phyloP scores from a whole-genome alignment of 1,139 yeast genomes.

The Yamadazyma songkhlaensis region DNA sequence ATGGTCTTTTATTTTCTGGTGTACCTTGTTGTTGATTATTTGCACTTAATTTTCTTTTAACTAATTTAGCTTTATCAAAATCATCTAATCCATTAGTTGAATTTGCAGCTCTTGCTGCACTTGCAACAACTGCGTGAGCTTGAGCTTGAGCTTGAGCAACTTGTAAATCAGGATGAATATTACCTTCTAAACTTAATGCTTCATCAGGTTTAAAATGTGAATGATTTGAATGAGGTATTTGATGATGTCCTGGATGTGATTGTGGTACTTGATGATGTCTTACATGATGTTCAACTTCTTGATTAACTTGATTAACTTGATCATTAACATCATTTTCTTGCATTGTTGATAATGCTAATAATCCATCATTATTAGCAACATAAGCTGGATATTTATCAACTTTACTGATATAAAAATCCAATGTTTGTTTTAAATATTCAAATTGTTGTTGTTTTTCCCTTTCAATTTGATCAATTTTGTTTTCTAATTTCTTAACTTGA shows the following conservation, averaged over 20 bases:
- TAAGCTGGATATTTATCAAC: conserved; percentile 38
- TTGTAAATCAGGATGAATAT: conserved; percentile 16
- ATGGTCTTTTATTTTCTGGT: conserved; percentile 28
- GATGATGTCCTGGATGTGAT: conserved; percentile 1
- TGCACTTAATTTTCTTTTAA: conserved; percentile 13
- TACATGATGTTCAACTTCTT: conserved; percentile 18
- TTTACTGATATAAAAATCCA: conserved; percentile 38
- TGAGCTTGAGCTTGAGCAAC: conserved; percentile 34
- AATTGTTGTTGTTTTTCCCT: conserved; percentile 31
- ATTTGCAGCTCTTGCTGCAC: conserved; percentile 21
- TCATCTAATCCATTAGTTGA: conserved; percentile 16
- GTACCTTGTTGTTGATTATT: conserved; percentile 2
- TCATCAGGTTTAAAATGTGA: conserved; percentile 12
- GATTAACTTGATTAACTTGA: conserved; percentile 12
- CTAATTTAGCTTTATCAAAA: conserved; percentile 13
- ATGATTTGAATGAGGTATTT: conserved; percentile 6
- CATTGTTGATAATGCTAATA: conserved; percentile 15
- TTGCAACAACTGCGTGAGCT: conserved; percentile 40
- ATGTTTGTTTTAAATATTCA: conserved; percentile 33
- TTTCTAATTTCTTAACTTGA: conserved; percentile 12
- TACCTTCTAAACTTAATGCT: conserved; percentile 13
- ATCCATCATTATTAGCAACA: conserved; percentile 27
- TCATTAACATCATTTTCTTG: conserved; percentile 24
- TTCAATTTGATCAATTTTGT: conserved; percentile 16
- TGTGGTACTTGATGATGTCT: conserved; percentile 9